A percentile compares a stretch with the other conserved stretches of the same genome.
These are phyloP conservation scores for Prunus campanulata DNA, from an alignment of 306 rosid species.

Conservation along the genomic window DNA sequence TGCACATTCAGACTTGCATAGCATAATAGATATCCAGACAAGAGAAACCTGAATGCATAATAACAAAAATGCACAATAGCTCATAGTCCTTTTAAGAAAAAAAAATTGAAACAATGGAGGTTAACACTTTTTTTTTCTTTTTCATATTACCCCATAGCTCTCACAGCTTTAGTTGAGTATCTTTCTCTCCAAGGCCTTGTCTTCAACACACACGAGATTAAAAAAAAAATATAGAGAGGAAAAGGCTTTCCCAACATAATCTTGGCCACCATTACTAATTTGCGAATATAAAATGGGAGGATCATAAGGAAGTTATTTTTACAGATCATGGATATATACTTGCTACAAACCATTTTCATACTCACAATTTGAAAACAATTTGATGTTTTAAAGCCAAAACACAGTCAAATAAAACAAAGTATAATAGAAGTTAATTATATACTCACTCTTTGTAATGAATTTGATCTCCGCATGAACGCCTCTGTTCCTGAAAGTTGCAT, in stretches of 20 bases:
- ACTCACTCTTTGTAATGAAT: slow-evolving; percentile 89
- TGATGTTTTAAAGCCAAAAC: not conserved
- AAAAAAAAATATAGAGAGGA: not conserved
- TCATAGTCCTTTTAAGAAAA: not conserved
- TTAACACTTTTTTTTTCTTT: not conserved
- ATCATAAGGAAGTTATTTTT: not conserved
- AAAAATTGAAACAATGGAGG: not conserved
- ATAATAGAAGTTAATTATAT: not conserved
- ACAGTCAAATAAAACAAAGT: not conserved
- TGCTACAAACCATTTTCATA: not conserved
- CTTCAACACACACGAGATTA: not conserved
- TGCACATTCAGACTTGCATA: not conserved
- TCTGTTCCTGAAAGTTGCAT: slow-evolving; percentile 83
- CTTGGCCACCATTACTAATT: not conserved
- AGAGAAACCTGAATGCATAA: not conserved
- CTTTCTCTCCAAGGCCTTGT: slow-evolving; percentile 2
- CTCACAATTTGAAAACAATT: not conserved
- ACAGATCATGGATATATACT: not conserved
- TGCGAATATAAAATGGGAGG: not conserved
- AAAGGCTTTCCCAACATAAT: not conserved
- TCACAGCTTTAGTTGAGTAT: not conserved
- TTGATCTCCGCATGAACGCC: slow-evolving; percentile 84
- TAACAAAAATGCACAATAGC: not conserved
- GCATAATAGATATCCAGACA: not conserved
- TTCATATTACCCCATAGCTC: not conserved